Evolutionary conservation across 306 rosid genomes (phyloP).

Genomic region (Morella rubra): DNA sequence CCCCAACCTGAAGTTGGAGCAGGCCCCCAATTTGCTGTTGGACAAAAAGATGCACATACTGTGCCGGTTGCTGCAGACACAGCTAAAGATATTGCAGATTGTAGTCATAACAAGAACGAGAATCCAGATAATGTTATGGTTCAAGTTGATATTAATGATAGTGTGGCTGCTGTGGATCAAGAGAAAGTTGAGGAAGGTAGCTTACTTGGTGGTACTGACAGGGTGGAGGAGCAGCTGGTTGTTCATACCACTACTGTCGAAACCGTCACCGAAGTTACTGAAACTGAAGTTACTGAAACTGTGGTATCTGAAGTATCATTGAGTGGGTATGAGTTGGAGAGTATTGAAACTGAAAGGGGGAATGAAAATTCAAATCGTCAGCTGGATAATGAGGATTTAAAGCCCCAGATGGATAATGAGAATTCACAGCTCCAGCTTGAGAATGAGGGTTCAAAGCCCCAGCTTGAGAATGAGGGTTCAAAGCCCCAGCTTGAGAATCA

Average conservation of each 20-base stretch:
- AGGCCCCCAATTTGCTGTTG: too few relatives aligned
- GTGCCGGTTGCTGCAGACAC: slow-evolving; percentile 23
- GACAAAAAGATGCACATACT: slow-evolving; percentile 15
- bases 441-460: slow-evolving; percentile 36
- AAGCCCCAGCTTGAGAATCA: slow-evolving; percentile 49
- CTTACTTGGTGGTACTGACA: slow-evolving; percentile 34
- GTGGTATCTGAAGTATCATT: slow-evolving; percentile 35
- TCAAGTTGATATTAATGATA: slow-evolving; percentile 38
- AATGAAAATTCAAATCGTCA: slow-evolving; percentile 4
- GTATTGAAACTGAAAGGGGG: slow-evolving; percentile 33
- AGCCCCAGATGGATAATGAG: slow-evolving; percentile 8
- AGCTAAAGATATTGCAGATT: slow-evolving; percentile 25
- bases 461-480: slow-evolving; percentile 44
- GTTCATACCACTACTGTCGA: slow-evolving; percentile 35
- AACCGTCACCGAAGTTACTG: slow-evolving; percentile 36
- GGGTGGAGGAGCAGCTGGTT: slow-evolving; percentile 36
- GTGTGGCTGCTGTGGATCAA: slow-evolving; percentile 31
- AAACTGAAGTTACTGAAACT: slow-evolving; percentile 43
- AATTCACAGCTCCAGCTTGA: slow-evolving; percentile 25
- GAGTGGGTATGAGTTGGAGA: slow-evolving; percentile 39
- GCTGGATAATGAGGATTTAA: not conserved
- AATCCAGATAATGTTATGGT: slow-evolving; percentile 25
- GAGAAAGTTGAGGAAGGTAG: slow-evolving; percentile 35
- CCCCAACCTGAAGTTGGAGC: too few relatives aligned
- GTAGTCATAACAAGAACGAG: slow-evolving; percentile 28